Evolutionary conservation across 83 land plant species (phyloP).

Genomic region (Larix sibirica): DNA sequence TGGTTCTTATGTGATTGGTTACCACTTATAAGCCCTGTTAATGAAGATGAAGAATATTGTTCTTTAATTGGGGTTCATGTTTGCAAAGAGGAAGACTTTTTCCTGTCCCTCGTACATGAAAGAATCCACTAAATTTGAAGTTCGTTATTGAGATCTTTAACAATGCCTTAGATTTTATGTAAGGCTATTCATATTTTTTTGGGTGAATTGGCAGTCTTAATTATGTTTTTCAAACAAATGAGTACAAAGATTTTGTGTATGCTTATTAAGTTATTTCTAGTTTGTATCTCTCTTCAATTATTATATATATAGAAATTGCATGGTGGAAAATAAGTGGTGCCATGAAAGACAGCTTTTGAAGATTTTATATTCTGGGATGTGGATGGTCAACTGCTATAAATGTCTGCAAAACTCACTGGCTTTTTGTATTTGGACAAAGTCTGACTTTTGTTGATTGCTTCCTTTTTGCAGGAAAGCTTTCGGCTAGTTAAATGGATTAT

Average conservation of each 20-base stretch:
- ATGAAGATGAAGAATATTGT: not conserved
- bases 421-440: not conserved
- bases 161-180: not conserved
- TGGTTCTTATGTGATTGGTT: not conserved
- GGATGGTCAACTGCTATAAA: not conserved
- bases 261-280: not conserved
- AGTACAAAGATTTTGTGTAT: not conserved
- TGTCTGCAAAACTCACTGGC: not conserved
- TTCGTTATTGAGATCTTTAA: not conserved
- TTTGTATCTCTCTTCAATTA: not conserved
- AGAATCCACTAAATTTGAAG: not conserved
- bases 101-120: not conserved
- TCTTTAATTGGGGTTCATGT: not conserved
- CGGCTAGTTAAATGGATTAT: constrained; percentile 40
- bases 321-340: not conserved
- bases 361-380: not conserved
- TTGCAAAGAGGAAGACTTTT: constrained; percentile 3
- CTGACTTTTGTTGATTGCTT: constrained; percentile 7
- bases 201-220: not conserved
- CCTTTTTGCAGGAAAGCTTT: constrained; percentile 33
- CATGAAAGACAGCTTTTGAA: not conserved
- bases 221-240: not conserved
- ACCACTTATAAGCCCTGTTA: not conserved
- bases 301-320: not conserved
- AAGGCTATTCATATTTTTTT: too few species aligned